These are phyloP conservation scores for Puccinia hordei DNA, from an alignment of 1,284 basidiomycete genomes.

Conservation along the genomic window DNA sequence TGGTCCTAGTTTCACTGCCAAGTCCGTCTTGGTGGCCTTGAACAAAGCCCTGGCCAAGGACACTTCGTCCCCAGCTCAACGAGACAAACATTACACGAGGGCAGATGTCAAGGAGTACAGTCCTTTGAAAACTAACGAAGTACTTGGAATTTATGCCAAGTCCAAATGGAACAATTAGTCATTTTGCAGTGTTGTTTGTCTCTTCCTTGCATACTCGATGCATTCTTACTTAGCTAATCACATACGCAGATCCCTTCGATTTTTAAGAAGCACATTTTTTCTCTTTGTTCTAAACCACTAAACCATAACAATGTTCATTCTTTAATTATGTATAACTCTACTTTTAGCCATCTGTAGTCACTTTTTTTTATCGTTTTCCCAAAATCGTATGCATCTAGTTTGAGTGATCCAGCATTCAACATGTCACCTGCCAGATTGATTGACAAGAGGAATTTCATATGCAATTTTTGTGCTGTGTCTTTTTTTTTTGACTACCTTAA, in stretches of 20 bases:
- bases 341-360: no score
- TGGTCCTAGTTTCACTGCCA: slow-evolving; percentile 18
- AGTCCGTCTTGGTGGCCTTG: slow-evolving; percentile 11
- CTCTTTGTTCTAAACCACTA: no score
- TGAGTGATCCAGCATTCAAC: no score
- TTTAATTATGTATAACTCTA: no score
- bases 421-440: no score
- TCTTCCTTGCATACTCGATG: not conserved
- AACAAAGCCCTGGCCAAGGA: not conserved
- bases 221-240: no score
- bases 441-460: not conserved
- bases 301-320: no score
- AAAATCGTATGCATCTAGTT: no score
- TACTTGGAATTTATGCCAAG: slow-evolving; percentile 31
- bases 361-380: no score
- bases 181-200: not conserved
- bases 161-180: slow-evolving; percentile 24
- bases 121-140: slow-evolving; percentile 7
- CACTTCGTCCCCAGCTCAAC: not conserved
- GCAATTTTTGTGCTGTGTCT: no score
- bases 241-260: no score
- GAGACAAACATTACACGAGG: slow-evolving; percentile 11
- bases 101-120: slow-evolving; percentile 22
- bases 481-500: not conserved
- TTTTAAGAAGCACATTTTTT: no score